Percentiles rank a stretch among this genome's conserved stretches.
Conservation (phyloP, 768 basidiomycete species). For the Psilocybe azurescens region DNA sequence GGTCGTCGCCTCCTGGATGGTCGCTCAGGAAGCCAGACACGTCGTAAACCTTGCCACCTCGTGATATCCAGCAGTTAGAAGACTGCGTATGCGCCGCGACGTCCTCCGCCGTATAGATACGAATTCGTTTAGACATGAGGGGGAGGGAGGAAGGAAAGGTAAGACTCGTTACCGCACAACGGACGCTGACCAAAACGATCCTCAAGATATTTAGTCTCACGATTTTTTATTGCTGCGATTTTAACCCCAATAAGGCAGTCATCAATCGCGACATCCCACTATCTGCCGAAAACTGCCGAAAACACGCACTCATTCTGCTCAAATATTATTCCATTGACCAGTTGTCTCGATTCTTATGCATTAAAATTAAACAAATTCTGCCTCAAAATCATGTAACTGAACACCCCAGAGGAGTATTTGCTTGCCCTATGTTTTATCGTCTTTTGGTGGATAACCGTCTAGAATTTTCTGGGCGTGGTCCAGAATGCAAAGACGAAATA, state of each 20-base stretch:
- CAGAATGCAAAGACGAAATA: not conserved
- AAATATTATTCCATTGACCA: not conserved
- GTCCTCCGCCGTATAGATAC: constrained; percentile 79
- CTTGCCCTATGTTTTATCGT: no score
- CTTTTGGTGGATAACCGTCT: not conserved
- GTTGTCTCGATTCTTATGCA: not conserved
- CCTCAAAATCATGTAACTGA: no score
- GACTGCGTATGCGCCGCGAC: constrained; percentile 64
- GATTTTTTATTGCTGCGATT: constrained; percentile 21
- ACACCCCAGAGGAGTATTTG: no score
- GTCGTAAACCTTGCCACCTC: constrained; percentile 87
- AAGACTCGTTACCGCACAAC: not conserved
- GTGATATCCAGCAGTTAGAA: constrained; percentile 82
- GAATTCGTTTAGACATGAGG: constrained; percentile 68
- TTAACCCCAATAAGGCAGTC: not conserved
- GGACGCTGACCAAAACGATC: not conserved
- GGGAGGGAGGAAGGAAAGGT: constrained; percentile 1
- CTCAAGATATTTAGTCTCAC: constrained; percentile 22
- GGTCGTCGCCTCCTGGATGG: constrained; percentile 95
- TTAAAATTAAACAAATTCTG: no score
- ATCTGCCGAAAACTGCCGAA: not conserved
- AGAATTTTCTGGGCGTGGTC: constrained; percentile 7
- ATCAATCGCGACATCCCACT: not conserved
- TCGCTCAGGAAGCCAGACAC: constrained; percentile 83
- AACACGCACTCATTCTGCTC: not conserved